These are phyloP conservation scores for Chrysanthemum lavandulifolium DNA, from an alignment of 129 eudicot species.

Conservation along the genomic window DNA sequence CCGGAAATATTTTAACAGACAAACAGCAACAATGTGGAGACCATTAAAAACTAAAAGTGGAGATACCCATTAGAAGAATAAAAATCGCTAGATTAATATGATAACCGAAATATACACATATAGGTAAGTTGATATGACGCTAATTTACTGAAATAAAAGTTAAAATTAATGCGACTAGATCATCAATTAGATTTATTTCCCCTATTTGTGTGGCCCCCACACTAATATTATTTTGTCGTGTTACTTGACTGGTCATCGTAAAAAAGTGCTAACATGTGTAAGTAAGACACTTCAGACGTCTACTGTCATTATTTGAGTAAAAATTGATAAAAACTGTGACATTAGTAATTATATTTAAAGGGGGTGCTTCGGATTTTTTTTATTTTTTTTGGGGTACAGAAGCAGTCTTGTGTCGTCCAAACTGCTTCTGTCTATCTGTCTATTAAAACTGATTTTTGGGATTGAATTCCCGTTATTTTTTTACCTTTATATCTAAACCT, in stretches of 20 bases:
- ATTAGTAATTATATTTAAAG: not conserved
- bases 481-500: too few species aligned
- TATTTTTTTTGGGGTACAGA: too few species aligned
- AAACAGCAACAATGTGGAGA: not conserved
- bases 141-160: slow-evolving; percentile 5
- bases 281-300: slow-evolving; percentile 3
- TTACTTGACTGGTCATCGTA: slow-evolving; percentile 5
- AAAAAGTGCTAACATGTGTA: not conserved
- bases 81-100: slow-evolving; percentile 3
- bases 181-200: slow-evolving; percentile 10
- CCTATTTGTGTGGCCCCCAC: slow-evolving; percentile 4
- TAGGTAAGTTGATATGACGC: slow-evolving; percentile 8
- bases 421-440: too few species aligned
- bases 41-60: not conserved
- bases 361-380: not conserved
- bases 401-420: too few species aligned
- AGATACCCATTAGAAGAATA: slow-evolving; percentile 1
- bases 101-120: slow-evolving; percentile 19
- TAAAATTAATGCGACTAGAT: slow-evolving; percentile 1
- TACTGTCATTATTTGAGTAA: slow-evolving; percentile 7
- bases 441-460: too few species aligned
- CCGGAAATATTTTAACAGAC: too few species aligned
- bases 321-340: slow-evolving; percentile 10
- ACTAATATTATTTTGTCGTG: slow-evolving; percentile 12
- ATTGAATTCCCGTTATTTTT: too few species aligned